phyloP scores from a whole-genome alignment of 1,139 yeast species.

The Meyerozyma sp. region DNA sequence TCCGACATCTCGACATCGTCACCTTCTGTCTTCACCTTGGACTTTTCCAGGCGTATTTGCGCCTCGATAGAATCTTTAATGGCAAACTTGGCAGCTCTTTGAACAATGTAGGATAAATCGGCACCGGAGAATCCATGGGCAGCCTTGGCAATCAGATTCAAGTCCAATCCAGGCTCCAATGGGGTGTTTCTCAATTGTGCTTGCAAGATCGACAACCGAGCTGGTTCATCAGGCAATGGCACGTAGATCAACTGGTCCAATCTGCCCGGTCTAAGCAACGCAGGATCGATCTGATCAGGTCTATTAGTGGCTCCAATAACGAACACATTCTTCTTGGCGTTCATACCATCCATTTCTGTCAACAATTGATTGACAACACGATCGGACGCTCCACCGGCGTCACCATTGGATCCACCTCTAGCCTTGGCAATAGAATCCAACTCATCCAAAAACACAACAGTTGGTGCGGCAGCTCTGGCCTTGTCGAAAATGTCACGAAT shows the following conservation, averaged over 20 bases:
- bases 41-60: slow-evolving; percentile 48
- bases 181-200: slow-evolving; percentile 99
- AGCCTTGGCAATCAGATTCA: slow-evolving; percentile 82
- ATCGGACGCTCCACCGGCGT: slow-evolving; percentile 98
- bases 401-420: slow-evolving; percentile 89
- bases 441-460: slow-evolving; percentile 95
- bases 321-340: slow-evolving; percentile 96
- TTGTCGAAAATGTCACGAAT: slow-evolving; percentile 96
- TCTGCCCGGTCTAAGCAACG: slow-evolving; percentile 98
- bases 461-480: slow-evolving; percentile 99
- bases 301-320: slow-evolving; percentile 99
- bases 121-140: slow-evolving; percentile 99
- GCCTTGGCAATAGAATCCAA: slow-evolving; percentile 97
- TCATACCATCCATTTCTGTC: slow-evolving; percentile 99
- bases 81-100: slow-evolving; percentile 97
- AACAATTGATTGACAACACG: slow-evolving; percentile 96
- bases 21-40: slow-evolving; percentile 36
- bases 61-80: slow-evolving; percentile 97
- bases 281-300: slow-evolving; percentile 99
- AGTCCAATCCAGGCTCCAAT: slow-evolving; percentile 91
- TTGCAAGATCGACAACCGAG: slow-evolving; percentile 85
- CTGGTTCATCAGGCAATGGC: slow-evolving; percentile 94
- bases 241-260: slow-evolving; percentile 97
- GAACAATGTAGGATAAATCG: slow-evolving; percentile 93
- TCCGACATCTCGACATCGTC: slow-evolving; percentile 61